These are phyloP conservation scores for Psilocybe cyanescens DNA, from an alignment of 768 basidiomycete species.

Conservation along the genomic window DNA sequence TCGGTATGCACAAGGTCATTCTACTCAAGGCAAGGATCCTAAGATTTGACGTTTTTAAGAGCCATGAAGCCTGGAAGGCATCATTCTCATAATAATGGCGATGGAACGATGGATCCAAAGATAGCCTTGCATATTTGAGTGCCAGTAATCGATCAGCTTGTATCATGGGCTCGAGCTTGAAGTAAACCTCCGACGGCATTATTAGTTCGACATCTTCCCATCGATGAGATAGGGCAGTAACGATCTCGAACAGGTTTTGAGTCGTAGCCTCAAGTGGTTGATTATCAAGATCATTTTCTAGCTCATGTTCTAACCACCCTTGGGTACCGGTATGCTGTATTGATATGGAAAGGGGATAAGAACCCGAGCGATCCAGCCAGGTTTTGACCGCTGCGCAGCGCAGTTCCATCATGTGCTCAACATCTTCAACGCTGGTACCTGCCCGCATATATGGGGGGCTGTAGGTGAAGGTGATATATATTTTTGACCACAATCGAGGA, in stretches of 20 bases:
- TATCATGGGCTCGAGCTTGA: neutral
- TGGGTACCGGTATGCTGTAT: neutral
- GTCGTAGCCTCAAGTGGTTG: neutral
- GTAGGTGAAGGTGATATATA: neutral
- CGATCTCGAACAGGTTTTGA: neutral
- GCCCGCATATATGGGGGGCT: neutral
- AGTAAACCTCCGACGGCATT: neutral
- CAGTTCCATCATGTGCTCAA: neutral
- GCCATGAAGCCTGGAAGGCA: no score
- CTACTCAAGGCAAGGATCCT: no score
- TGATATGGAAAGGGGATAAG: neutral
- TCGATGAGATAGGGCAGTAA: neutral
- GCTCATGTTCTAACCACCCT: no score
- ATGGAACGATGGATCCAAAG: no score
- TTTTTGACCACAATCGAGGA: neutral
- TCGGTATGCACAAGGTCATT: no score
- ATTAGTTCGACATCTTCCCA: neutral
- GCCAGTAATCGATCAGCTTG: no score
- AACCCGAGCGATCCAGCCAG: neutral
- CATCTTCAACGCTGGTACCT: neutral
- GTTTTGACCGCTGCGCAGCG: neutral
- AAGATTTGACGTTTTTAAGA: no score
- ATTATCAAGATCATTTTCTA: neutral
- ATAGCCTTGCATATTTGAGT: no score
- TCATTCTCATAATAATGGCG: no score